Conservation (phyloP, 2,329 filamentous ascomycete genomes). For the Nigrograna mackinnonii region DNA sequence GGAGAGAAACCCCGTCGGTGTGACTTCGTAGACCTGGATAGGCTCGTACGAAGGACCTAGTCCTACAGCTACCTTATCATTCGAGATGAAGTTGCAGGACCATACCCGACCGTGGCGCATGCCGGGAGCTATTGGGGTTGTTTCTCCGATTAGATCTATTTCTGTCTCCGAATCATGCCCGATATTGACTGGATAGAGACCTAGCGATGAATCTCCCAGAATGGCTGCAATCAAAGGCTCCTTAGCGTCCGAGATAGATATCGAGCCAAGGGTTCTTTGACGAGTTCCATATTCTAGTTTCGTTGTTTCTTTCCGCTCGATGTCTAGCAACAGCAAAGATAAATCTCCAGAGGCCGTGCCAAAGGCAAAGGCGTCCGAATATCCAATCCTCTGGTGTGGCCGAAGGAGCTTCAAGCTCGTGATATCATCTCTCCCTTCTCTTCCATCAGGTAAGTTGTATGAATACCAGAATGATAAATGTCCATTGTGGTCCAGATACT, state of each 20-base stretch:
- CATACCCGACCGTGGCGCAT: constrained; percentile 38
- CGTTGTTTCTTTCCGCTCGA: constrained; percentile 11
- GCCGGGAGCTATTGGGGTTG: constrained; percentile 19
- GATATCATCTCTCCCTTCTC: constrained; percentile 62
- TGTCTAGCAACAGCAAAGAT: constrained; percentile 27
- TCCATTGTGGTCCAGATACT: constrained; percentile 21
- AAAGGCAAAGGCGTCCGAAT: constrained; percentile 54
- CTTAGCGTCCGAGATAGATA: constrained; percentile 47
- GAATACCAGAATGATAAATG: constrained; percentile 51
- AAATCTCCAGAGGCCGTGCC: constrained; percentile 61
- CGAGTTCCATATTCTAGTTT: constrained; percentile 46
- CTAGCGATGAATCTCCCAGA: constrained; percentile 50
- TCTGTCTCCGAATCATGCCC: constrained; percentile 28
- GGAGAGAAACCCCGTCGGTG: constrained; percentile 45
- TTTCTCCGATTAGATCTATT: constrained; percentile 7
- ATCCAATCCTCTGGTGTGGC: constrained; percentile 39
- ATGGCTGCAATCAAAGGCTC: constrained; percentile 55
- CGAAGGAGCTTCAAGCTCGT: constrained; percentile 58
- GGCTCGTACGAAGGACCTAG: constrained; percentile 47
- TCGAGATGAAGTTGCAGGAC: constrained; percentile 59
- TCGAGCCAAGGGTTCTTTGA: constrained; percentile 49
- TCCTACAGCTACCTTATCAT: constrained; percentile 56
- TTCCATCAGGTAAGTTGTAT: constrained; percentile 55
- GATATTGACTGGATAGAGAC: constrained; percentile 47
- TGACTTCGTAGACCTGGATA: constrained; percentile 55